phyloP scores from a whole-genome alignment of 768 basidiomycete genomes.

The Cystofilobasidium bisporidii region DNA sequence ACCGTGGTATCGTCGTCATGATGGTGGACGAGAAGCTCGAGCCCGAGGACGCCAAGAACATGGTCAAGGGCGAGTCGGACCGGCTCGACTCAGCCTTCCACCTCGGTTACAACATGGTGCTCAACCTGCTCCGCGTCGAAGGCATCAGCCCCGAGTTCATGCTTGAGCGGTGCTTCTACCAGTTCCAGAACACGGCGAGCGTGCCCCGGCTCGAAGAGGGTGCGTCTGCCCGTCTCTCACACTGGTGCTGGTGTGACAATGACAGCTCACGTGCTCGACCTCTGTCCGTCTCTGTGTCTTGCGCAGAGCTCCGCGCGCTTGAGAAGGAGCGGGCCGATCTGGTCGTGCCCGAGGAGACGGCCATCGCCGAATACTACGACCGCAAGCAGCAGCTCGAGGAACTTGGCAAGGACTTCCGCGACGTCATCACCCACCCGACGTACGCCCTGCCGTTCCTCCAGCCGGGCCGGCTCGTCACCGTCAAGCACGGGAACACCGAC shows the following conservation, averaged over 20 bases:
- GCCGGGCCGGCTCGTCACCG: slow-evolving; percentile 79
- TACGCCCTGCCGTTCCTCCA: slow-evolving; percentile 93
- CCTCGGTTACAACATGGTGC: slow-evolving; percentile 96
- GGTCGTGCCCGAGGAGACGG: slow-evolving; percentile 70
- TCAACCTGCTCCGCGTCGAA: slow-evolving; percentile 97
- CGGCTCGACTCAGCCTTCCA: slow-evolving; percentile 96
- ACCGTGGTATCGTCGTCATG: slow-evolving; percentile 98
- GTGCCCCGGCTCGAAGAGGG: slow-evolving; percentile 77
- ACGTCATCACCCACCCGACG: slow-evolving; percentile 87
- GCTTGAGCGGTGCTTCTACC: slow-evolving; percentile 95
- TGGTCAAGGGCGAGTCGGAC: slow-evolving; percentile 98
- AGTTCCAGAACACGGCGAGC: slow-evolving; percentile 91
- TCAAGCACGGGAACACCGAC: slow-evolving; percentile 74
- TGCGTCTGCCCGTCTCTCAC: slow-evolving; percentile 43
- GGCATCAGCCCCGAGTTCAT: slow-evolving; percentile 97
- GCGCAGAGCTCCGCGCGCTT: slow-evolving; percentile 62
- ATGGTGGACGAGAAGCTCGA: slow-evolving; percentile 99
- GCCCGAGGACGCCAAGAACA: slow-evolving; percentile 77
- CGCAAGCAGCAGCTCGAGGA: slow-evolving; percentile 86
- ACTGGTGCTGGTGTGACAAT: too few species aligned
- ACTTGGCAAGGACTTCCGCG: slow-evolving; percentile 74
- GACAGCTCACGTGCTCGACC: too few species aligned
- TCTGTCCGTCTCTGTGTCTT: too few species aligned
- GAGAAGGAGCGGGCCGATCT: slow-evolving; percentile 58
- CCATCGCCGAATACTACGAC: slow-evolving; percentile 83